phyloP scores from a whole-genome alignment of 1,284 basidiomycete genomes.

The Fomitiporia mediterranea region DNA sequence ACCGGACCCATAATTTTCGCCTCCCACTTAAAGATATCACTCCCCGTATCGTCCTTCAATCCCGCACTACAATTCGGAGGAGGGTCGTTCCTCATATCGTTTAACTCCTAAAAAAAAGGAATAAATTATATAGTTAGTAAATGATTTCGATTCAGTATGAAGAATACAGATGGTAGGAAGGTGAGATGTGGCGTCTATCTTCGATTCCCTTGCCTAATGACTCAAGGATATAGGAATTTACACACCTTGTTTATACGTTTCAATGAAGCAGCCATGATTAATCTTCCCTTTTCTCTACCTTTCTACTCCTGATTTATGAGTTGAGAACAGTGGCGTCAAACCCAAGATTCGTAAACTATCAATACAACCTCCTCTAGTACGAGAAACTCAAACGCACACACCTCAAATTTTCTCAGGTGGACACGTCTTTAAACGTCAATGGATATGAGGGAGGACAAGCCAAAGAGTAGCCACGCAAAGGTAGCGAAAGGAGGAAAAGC shows the following conservation, averaged over 20 bases:
- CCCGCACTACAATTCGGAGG: slow-evolving; percentile 97
- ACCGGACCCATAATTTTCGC: slow-evolving; percentile 98
- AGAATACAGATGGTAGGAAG: background rate
- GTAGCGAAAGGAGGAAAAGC: no score
- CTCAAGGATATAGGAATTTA: no score
- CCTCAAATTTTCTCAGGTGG: no score
- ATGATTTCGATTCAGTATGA: background rate
- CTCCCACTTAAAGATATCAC: slow-evolving; percentile 97
- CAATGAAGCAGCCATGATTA: slow-evolving; percentile 84
- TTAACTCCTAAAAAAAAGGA: slow-evolving; percentile 97
- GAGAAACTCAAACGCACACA: no score
- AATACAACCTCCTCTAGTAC: no score
- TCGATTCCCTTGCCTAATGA: background rate
- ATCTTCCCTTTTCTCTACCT: background rate
- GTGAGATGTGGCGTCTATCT: background rate
- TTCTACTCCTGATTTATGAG: no score
- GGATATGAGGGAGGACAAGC: no score
- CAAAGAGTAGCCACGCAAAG: no score
- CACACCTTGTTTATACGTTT: slow-evolving; percentile 98
- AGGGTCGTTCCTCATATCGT: slow-evolving; percentile 95
- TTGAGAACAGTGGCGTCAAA: no score
- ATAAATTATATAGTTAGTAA: slow-evolving; percentile 12
- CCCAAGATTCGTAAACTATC: no score
- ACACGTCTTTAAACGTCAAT: no score
- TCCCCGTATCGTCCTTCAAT: slow-evolving; percentile 78